Evolutionary conservation across 176 grass and related monocot genomes (phyloP), one percentile per base, ranked within the genome.

Genomic region (Pontederia paniculata): DNA sequence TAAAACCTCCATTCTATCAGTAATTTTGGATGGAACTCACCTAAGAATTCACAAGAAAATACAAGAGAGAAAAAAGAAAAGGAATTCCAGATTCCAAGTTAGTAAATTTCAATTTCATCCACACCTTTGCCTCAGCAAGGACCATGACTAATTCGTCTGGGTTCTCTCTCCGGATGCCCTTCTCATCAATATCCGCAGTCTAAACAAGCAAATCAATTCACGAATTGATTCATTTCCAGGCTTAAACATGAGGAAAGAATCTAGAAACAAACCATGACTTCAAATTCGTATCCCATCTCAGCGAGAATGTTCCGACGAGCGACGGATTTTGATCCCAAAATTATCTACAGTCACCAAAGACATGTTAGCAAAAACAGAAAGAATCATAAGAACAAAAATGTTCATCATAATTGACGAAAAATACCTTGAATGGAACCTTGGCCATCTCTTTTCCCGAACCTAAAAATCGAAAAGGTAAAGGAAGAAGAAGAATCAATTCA

Each of bases 121-220:
- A n/a, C 53, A 86, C 90, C 85, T 96, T 96, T 51, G 85, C 90
- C 59, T 96, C 82, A 0, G 90, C 90, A 37, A 96, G 90, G 57
- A 96, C 85, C 63, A 86, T 72, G 1, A 96, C 90, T 51, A 96
- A 69, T 18, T 96, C 90, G 9, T 96, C 90, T 0, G 90, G 82
- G 50, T 84, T 76, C 44, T 84, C 82, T 54, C 78, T 80, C 68
- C 90, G 69, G 60, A 96, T 96, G 74, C 82, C 76, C 77, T 86
- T 89, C 79, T 96, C 90, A 56, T 96, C 85, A 28, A 96, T 96
- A 17, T 89, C 83, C 62, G 90, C 85, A n/a, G 90, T 89, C 90
- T 96, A 52, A 54, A 65, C 52, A 66, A 44, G 17, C 47, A 10
- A 48, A 45, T 67, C 17, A 31, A 5, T 19, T 53, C 45, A 44